Evolutionary conservation across 1,284 basidiomycete species (phyloP), one percentile per base, ranked within the genome.

Genomic region (Sporisorium graminicola): DNA sequence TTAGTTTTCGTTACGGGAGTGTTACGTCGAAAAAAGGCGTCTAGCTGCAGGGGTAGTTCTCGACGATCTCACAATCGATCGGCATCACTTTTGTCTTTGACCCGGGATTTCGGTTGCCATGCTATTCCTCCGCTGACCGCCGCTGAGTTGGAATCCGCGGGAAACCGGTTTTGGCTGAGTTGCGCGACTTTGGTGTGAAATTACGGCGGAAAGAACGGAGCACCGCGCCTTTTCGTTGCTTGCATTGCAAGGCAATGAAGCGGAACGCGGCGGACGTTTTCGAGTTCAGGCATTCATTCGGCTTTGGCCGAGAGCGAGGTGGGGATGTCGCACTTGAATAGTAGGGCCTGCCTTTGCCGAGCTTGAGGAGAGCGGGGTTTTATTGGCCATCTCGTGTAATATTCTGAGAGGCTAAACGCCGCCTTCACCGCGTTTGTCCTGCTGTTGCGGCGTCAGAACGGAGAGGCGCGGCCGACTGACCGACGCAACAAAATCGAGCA

Each of bases 361-460:
- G 37, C 4, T 43, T 47, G 2, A 20, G 22, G 35, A 18, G 52
- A 10, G 35, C 24, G 24, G 29, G 52, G 9, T 40, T 40, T 40
- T 2, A 22, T 3, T 26, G 37, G 37, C 16, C 37, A 27, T 44
- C n/a, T 18, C 20, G 31, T 29, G n/a, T n/a, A n/a, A n/a, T n/a
- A n/a, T n/a, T n/a, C n/a, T n/a, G n/a, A n/a, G n/a, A n/a, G n/a
- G n/a, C 42, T 46, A 57, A 47, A 57, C 46, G 43, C 62, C 62
- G 62, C 24, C 42, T 65, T 65, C 42, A 58, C 55, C 62, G 62
- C 55, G 37, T 65, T 35, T 35, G 31, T n/a, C 47, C 61, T 31
- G 26, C 18, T 31, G n/a, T 37, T 53, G 20, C 20, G 12, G 20
- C 3, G n/a, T 43, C 40, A n/a, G 40, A 20, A n/a, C 40, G 40